Evolutionary conservation across 2,329 filamentous ascomycete genomes (phyloP), one percentile per base, ranked within the genome.

Genomic region (Whalleya microplaca): DNA sequence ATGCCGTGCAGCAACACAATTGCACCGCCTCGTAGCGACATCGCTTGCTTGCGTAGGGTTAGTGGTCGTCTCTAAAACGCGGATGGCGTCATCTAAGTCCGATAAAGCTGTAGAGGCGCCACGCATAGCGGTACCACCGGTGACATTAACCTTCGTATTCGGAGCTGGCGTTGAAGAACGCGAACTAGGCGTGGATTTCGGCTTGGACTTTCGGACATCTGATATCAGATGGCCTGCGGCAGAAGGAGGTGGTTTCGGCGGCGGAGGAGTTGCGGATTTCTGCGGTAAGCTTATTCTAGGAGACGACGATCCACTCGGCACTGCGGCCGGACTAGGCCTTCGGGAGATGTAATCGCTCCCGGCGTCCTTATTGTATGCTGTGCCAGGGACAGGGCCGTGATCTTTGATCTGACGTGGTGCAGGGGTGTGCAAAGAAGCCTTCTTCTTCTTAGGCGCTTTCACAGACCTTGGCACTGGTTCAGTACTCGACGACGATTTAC

Each of bases 1-100:
- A 72, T 99, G 95, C 1, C 91, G 85, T 0, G 90, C 87, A 0
- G 91, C 95, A 68, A 96, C 92, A 72, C 95, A 99, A 66, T 90
- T 90, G 74, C 95, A 99, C 53, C 86, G 86, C 6, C 89, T 84
- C 48, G 85, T 80, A 9, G 78, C 76, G 21, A 86, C 78, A 58
- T 82, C 80, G 7, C 76, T 77, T 41, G 80, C 75, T 21, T 92
- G 75, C 0, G 86, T 84, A 0, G 92, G 92, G 69, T 97, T 97
- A 2, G 93, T 97, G 50, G 90, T 90, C n/a, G 96, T 84, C 71
- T 99, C 95, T 6, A 99, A 84, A 2, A 88, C 83, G 21, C 92
- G 88, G 64, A 99, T 98, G 3, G 94, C 93, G 1, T 92, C 87
- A 64, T 90, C 87, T 1, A 90, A 75, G 66, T 89, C 87, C 16